These are phyloP conservation scores for Phascolomyces articulosus DNA, from an alignment of 371 early-diverging fungal genomes.

Conservation along the genomic window DNA sequence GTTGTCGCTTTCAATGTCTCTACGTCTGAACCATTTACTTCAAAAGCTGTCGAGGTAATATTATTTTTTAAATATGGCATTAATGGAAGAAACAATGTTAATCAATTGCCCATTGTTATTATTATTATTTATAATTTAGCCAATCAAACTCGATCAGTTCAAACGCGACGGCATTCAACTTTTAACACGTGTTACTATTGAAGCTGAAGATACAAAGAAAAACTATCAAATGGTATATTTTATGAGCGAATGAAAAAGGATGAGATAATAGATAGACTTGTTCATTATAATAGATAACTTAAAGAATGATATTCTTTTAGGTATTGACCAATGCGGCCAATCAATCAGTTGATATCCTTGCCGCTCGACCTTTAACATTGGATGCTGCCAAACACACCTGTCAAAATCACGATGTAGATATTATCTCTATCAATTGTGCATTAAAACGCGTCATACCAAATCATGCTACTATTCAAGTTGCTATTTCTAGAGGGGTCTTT, in stretches of 20 bases:
- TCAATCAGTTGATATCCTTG: slow-evolving; percentile 77
- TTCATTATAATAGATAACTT: neutral
- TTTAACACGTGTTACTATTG: slow-evolving; percentile 64
- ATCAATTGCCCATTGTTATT: too few species aligned
- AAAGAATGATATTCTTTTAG: slow-evolving; percentile 34
- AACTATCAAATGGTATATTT: slow-evolving; percentile 68
- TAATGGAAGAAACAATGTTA: too few species aligned
- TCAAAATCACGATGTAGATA: slow-evolving; percentile 78
- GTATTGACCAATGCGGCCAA: slow-evolving; percentile 52
- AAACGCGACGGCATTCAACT: slow-evolving; percentile 42
- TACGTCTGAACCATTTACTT: slow-evolving; percentile 41
- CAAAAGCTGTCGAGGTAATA: slow-evolving; percentile 57
- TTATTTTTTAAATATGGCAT: slow-evolving; percentile 1
- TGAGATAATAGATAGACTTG: neutral
- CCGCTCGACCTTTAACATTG: slow-evolving; percentile 80
- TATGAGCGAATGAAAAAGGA: neutral
- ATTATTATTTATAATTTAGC: slow-evolving; percentile 1
- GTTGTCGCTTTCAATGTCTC: slow-evolving; percentile 76
- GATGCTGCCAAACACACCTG: slow-evolving; percentile 83
- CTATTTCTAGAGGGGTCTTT: slow-evolving; percentile 76
- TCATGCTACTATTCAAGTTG: slow-evolving; percentile 76
- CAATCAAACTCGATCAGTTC: slow-evolving; percentile 42
- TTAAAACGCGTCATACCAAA: slow-evolving; percentile 39
- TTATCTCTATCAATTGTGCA: slow-evolving; percentile 87
- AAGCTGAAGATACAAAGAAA: slow-evolving; percentile 60